Base-by-base conservation (phyloP, 768 basidiomycete species). In the Lactarius hatsudake region DNA sequence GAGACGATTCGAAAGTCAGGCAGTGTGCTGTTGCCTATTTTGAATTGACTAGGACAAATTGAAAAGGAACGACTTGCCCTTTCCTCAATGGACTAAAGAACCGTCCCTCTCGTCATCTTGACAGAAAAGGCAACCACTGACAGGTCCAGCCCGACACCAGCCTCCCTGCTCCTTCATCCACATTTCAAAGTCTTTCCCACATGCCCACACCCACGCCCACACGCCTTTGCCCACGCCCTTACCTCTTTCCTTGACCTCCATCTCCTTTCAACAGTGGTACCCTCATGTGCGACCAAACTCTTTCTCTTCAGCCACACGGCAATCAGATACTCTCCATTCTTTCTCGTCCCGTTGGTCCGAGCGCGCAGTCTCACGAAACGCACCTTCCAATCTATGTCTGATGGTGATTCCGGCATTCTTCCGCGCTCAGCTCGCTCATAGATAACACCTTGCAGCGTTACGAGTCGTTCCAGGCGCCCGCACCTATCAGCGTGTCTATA, bases 271-370 rank as follows among this genome's bases (percentile, higher is more conserved):
- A 36, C 26, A 1, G 5, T 18, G 38, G 38, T 56, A 30, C 32
- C 54, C 23, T 58, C 28, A 30, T 23, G 23, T 3, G 13, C 48
- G 5, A 23, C 2, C 48, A 51, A 32, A 23, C n/a, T 8, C 54
- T 28, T 40, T 7, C 28, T 63, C 55, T 45, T 48, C 20, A 28
- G 12, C 18, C 30, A 26, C 28, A 45, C 62, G 62, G 55, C 42
- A 26, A 32, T 32, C 32, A 26, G 23, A 12, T n/a, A 18, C n/a
- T 10, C 3, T 45, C 43, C 30, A 26, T 26, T 17, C 10, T 20
- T 45, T 32, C 56, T 64, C 59, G 51, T 36, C 5, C 64, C 51
- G 53, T 53, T 55, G n/a, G 64, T 61, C 64, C 59, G 64, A 65
- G 54, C 43, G 17, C 10, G 15, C 20, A 18, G 30, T 43, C 56